Base-by-base conservation (phyloP, 352 stramenopile genomes). In the Pythium rhizo-oryzae region DNA sequence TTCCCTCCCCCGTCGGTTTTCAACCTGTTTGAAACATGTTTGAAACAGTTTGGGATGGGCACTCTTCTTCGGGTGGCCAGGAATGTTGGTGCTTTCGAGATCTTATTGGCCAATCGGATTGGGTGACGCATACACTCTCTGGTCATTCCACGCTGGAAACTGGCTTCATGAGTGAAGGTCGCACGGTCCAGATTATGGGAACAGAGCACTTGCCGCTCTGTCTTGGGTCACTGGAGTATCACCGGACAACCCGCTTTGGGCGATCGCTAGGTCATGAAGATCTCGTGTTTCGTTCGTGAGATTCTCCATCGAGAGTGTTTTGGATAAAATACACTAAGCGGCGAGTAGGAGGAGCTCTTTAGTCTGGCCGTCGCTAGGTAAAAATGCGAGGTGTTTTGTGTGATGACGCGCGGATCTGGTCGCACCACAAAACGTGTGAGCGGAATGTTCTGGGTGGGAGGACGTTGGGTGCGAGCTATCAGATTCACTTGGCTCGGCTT, bases 151-250 rank as follows among this genome's bases (percentile, higher is more conserved):
- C 46, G 25, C 8, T 56, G 46, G 55, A 54, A 54, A 68, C 59
- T 67, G 59, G 66, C 59, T 68, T 52, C 44, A 62, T 72, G 66
- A 72, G 66, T 72, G 66, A 66, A 65, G 66, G 52, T 58, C 52
- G 11, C 8, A 25, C 25, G 16, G 4, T 33, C 6, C 7, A 21
- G 52, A 58, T 58, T 58, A 58, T 58, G 52, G 15, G 25, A 28
- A 21, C 50, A 30, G 24, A 41, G 50, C 50, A 57, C 35, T 33
- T 33, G 28, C 28, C 6, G 28, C 28, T 16, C 35, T 41, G n/a
- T 11, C 8, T 15, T 41, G 35, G 35, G 12, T 41, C 35, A 41
- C 35, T 15, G 12, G 35, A 11, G 12, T 41, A 15, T 41, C 35
- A 41, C 35, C 8, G 12, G 35, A 11, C 1, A 15, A 15, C 13